A percentile compares a stretch with the other conserved stretches of the same genome.
These are phyloP conservation scores for Biscutella laevigata DNA, from an alignment of 441 rosid species.

Conservation along the genomic window DNA sequence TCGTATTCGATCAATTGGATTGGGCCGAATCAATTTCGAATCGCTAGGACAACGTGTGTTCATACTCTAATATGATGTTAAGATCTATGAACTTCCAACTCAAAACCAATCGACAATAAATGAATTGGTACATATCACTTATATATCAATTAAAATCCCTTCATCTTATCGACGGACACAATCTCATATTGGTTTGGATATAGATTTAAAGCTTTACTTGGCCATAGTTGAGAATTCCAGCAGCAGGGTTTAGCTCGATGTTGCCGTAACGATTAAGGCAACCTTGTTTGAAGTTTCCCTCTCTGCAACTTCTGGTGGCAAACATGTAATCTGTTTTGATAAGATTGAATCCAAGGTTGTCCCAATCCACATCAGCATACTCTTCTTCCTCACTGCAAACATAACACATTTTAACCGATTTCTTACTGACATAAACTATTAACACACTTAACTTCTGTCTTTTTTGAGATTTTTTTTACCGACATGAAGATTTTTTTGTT, in stretches of 20 bases:
- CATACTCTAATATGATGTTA: too few species aligned
- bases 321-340: conserved; percentile 40
- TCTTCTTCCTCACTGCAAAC: conserved; percentile 23
- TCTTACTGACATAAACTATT: not conserved
- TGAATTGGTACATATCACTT: too few species aligned
- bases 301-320: conserved; percentile 29
- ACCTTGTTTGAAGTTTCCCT: conserved; percentile 43
- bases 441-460: not conserved
- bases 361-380: conserved; percentile 44
- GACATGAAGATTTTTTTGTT: too few species aligned
- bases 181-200: not conserved
- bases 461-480: not conserved
- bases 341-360: conserved; percentile 39
- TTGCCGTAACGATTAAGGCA: conserved; percentile 41
- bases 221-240: conserved; percentile 68
- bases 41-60: too few species aligned
- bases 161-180: too few species aligned
- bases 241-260: conserved; percentile 58
- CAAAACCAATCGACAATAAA: too few species aligned
- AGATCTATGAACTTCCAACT: too few species aligned
- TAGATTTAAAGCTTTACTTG: conserved; percentile 41
- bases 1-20: too few species aligned
- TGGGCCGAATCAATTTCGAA: too few species aligned
- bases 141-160: too few species aligned
- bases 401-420: too few species aligned